Evolutionary conservation across 2,329 filamentous ascomycete species (phyloP), one percentile per base, ranked within the genome.

Genomic region (Fusarium sp.): DNA sequence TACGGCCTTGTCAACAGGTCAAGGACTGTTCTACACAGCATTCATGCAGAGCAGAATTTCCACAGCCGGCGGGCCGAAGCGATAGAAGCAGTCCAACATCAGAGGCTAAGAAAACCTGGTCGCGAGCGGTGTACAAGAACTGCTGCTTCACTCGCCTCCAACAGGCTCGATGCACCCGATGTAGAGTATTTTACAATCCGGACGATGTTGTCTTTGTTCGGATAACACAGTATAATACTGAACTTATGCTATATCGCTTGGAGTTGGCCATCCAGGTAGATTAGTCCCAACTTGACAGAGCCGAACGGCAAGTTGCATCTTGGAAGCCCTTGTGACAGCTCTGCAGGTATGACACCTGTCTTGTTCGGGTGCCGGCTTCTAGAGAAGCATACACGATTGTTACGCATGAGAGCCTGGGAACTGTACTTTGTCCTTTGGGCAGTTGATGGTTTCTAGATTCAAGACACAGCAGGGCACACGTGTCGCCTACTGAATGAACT

Each of bases 381-480:
- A 25, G 32, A 27, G 27, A 45, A 42, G 37, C 14, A 45, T 42
- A 49, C 47, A 43, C 33, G 46, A 49, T 49, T 23, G 53, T 63
- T 63, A 63, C 62, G 58, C 62, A 57, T 23, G 21, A 9, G 10
- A 47, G 37, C 31, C 23, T 15, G n/a, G 39, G 27, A 44, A 51
- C 19, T 47, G 38, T 33, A 35, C 15, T 41, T 25, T 15, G 1
- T 48, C 45, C 23, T 54, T 14, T 19, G 19, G 19, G 42, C 27
- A 50, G 41, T 43, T 47, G 46, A 46, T 52, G 36, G 49, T 45
- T 63, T 50, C 46, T 49, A 45, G 42, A 35, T 27, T 25, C 39
- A 59, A 31, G 46, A 49, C 57, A 66, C 62, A 51, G 33, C 62
- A 65, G 49, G 49, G 33, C 49, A 63, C 49, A 63, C 62, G 62